Percentiles rank a stretch among this genome's conserved stretches.
These are phyloP conservation scores for Claviceps fusiformis DNA, from an alignment of 2,329 filamentous ascomycete species.

Conservation along the genomic window DNA sequence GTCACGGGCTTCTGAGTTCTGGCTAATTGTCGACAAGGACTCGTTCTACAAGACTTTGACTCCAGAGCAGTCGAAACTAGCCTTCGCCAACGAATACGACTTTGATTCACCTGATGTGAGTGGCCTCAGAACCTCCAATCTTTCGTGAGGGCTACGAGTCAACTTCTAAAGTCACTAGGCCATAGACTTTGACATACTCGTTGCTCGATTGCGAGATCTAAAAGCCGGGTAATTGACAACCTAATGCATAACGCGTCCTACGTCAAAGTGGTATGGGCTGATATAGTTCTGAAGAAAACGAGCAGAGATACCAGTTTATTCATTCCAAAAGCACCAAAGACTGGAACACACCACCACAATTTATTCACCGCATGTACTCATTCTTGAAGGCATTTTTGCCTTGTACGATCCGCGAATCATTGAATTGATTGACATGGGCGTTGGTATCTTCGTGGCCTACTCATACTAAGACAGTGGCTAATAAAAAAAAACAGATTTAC, in stretches of 20 bases:
- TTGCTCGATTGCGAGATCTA: slow-evolving; percentile 66
- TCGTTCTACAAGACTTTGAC: slow-evolving; percentile 92
- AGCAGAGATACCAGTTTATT: slow-evolving; percentile 88
- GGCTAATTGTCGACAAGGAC: slow-evolving; percentile 45
- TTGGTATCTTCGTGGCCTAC: slow-evolving; percentile 21
- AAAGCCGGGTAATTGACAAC: slow-evolving; percentile 64
- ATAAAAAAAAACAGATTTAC: slow-evolving; percentile 52
- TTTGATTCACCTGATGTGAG: slow-evolving; percentile 74
- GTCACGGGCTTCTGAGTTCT: background rate
- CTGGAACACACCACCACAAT: slow-evolving; percentile 69
- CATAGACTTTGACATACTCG: slow-evolving; percentile 83
- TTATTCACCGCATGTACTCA: slow-evolving; percentile 91
- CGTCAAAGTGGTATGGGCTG: background rate
- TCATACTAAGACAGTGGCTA: background rate
- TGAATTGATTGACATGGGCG: slow-evolving; percentile 81
- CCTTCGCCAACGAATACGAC: slow-evolving; percentile 86
- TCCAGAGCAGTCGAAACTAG: slow-evolving; percentile 61
- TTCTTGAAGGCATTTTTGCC: slow-evolving; percentile 92
- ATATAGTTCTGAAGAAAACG: slow-evolving; percentile 45
- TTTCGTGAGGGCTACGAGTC: background rate
- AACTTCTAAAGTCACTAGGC: slow-evolving; percentile 31
- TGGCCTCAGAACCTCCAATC: background rate
- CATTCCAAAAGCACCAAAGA: slow-evolving; percentile 81
- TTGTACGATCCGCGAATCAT: slow-evolving; percentile 77
- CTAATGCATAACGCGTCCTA: background rate